Evolutionary conservation across 768 basidiomycete species (phyloP).

Genomic region (Kockovaella imperatae): DNA sequence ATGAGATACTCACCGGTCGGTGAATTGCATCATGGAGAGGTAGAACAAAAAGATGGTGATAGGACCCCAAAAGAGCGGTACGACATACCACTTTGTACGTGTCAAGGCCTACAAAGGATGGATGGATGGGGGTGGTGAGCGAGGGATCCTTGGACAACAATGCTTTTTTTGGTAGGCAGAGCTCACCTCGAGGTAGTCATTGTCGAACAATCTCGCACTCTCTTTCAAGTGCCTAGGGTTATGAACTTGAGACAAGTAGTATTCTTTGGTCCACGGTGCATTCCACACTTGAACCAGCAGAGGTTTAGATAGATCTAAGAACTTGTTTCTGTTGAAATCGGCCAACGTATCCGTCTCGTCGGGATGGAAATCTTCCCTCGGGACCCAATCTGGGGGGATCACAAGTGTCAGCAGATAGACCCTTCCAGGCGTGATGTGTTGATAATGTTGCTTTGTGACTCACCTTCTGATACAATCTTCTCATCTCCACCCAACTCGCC

Average conservation of each 20-base stretch:
- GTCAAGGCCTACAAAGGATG: slow-evolving; percentile 57
- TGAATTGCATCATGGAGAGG: slow-evolving; percentile 68
- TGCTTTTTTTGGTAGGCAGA: background rate
- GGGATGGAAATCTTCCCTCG: slow-evolving; percentile 80
- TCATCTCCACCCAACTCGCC: slow-evolving; percentile 72
- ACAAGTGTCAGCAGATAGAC: background rate
- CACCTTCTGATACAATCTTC: slow-evolving; percentile 69
- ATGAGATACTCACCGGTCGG: slow-evolving; percentile 39
- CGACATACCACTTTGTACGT: slow-evolving; percentile 84
- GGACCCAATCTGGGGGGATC: slow-evolving; percentile 65
- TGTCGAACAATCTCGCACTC: slow-evolving; percentile 80
- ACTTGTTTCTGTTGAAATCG: slow-evolving; percentile 83
- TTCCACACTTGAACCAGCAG: slow-evolving; percentile 77
- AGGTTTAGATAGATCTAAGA: slow-evolving; percentile 81
- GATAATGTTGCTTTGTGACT: slow-evolving; percentile 35
- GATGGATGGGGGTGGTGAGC: background rate
- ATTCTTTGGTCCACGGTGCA: slow-evolving; percentile 66
- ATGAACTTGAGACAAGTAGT: slow-evolving; percentile 93
- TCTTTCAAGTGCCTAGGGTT: slow-evolving; percentile 81
- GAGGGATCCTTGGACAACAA: background rate
- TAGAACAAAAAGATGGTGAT: slow-evolving; percentile 70
- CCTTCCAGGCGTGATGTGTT: background rate
- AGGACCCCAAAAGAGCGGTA: slow-evolving; percentile 85
- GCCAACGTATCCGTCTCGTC: slow-evolving; percentile 72
- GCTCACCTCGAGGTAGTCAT: slow-evolving; percentile 66